Conservation (phyloP, 306 rosid species). For the Rubus idaeus region DNA sequence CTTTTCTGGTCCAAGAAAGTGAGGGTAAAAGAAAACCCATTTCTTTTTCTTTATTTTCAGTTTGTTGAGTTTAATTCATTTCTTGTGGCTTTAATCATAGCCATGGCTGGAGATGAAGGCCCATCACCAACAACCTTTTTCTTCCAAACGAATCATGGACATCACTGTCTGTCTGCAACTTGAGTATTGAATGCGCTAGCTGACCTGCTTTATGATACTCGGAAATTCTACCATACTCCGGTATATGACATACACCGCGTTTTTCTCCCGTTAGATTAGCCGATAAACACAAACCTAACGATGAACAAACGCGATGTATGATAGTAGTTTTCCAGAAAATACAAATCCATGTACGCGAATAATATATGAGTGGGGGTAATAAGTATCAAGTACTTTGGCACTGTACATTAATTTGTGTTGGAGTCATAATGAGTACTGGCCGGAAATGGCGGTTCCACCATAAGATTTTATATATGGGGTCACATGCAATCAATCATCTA, state of each 20-base stretch:
- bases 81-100: conserved; percentile 62
- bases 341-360: neutral
- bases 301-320: neutral
- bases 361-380: conserved; percentile 8
- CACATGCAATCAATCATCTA: neutral
- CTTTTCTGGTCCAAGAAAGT: conserved; percentile 36
- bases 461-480: neutral
- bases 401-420: conserved; percentile 2
- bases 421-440: neutral
- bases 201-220: neutral
- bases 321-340: neutral
- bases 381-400: neutral
- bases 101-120: conserved; percentile 48
- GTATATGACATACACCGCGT: neutral
- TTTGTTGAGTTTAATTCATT: conserved; percentile 25
- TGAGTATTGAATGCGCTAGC: conserved; percentile 8
- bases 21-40: conserved; percentile 16
- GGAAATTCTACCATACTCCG: neutral
- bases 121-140: conserved; percentile 48
- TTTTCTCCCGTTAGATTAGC: neutral
- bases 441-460: conserved; percentile 2
- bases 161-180: conserved; percentile 33
- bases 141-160: conserved; percentile 54
- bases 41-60: conserved; percentile 7
- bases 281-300: neutral